phyloP scores from a whole-genome alignment of 2,329 filamentous ascomycete species.

The Thelonectria discophora region DNA sequence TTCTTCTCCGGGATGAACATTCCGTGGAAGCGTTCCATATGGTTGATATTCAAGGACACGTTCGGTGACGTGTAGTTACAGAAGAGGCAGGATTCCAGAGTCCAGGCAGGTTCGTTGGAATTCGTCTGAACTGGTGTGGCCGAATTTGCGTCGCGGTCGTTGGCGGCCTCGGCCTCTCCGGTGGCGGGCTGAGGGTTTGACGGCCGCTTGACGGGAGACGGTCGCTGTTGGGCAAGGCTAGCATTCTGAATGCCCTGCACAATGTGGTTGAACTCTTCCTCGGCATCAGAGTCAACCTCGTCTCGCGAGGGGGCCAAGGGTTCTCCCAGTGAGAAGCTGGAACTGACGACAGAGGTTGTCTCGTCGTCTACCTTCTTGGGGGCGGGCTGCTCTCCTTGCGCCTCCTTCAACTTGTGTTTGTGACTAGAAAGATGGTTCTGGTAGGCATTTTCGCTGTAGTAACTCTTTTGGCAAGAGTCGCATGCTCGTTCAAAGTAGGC shows the following conservation, averaged over 20 bases:
- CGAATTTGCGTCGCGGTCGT: conserved; percentile 55
- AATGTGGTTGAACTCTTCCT: conserved; percentile 80
- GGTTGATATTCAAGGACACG: conserved; percentile 77
- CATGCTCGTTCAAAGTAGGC: conserved; percentile 89
- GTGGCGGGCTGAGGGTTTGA: conserved; percentile 59
- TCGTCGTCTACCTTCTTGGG: conserved; percentile 66
- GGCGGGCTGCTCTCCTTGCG: conserved; percentile 51
- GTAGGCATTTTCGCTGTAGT: conserved; percentile 96
- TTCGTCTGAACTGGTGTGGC: conserved; percentile 49
- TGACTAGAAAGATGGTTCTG: conserved; percentile 91
- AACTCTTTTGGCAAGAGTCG: conserved; percentile 85
- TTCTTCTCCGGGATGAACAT: conserved; percentile 94
- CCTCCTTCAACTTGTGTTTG: conserved; percentile 77
- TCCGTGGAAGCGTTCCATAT: conserved; percentile 93
- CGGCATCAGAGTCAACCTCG: conserved; percentile 71
- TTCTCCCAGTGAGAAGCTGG: conserved; percentile 89
- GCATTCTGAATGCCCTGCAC: conserved; percentile 80
- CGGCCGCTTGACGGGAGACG: conserved; percentile 64
- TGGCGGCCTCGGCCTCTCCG: conserved; percentile 55
- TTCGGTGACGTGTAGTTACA: conserved; percentile 87
- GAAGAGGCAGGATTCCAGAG: conserved; percentile 78
- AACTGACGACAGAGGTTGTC: conserved; percentile 84
- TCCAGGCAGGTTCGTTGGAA: conserved; percentile 48
- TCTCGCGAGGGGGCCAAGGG: conserved; percentile 63
- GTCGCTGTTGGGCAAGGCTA: conserved; percentile 65